Evolutionary conservation across 345 rosid species (phyloP), one percentile per base, ranked within the genome.

Genomic region (Citrus mangshanensis): DNA sequence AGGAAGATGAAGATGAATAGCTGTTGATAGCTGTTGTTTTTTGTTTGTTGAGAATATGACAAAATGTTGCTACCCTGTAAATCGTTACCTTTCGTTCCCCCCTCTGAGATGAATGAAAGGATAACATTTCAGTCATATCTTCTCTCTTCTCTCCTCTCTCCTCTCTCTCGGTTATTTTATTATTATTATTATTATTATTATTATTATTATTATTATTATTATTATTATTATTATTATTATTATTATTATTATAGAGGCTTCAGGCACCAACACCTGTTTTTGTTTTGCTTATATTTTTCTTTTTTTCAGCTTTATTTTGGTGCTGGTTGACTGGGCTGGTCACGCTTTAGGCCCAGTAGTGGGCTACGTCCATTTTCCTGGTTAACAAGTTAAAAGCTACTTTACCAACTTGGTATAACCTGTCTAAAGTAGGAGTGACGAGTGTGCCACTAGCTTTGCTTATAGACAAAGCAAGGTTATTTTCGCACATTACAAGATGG

Each of bases 41-140:
- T 42, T 61, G 24, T 21, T 46, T 64, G 78, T 42, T 18, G 61
- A 65, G 71, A 46, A 75, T 76, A 10, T 76, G 78, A 65, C 6
- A 49, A 76, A 13, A 76, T 65, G 72, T 14, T 76, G 18, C 21
- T 14, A 35, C 25, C 37, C 9, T 76, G 78, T 66, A 66, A 65
- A 76, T 66, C 62, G 19, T 54, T 49, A 54, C 25, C 63, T 66
- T 51, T 76, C 27, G 8, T 28, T 12, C 30, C n/a, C 6, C n/a
- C 4, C 18, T 1, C 24, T 5, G 58, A 58, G 63, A 24, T 55
- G n/a, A 76, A 76, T 42, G 46, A 14, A 51, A 75, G 30, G 62
- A 75, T 64, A 30, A 30, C 30, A 32, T 64, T 75, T n/a, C 34
- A 13, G 61, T n/a, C 71, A 4, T 35, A 10, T 27, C 58, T 54